Evolutionary conservation across 2,329 filamentous ascomycete species (phyloP).

Genomic region (Apiospora rasikravindrae): DNA sequence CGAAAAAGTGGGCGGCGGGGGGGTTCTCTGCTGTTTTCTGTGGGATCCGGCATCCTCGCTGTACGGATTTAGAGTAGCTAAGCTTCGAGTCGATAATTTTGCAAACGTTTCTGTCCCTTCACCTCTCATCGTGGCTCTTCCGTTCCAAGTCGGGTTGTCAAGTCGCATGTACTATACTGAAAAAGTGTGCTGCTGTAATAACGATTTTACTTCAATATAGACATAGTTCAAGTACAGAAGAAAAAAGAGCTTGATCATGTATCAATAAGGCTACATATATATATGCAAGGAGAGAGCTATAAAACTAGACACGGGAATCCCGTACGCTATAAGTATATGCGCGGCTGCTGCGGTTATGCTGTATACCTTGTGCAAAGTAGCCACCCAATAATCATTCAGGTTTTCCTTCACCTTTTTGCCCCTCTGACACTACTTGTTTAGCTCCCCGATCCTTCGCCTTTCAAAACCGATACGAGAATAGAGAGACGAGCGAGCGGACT

Average conservation of each 20-base stretch:
- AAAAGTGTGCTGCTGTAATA: neutral
- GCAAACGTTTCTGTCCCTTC: neutral
- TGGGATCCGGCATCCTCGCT: neutral
- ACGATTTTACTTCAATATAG: neutral
- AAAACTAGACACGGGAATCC: neutral
- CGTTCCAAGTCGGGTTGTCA: neutral
- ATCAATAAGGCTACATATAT: neutral
- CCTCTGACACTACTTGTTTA: neutral
- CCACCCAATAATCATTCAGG: neutral
- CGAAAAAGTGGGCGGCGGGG: neutral
- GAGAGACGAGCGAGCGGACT: neutral
- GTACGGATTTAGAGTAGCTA: neutral
- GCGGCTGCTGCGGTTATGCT: neutral
- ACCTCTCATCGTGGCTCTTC: neutral
- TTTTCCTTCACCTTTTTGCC: neutral
- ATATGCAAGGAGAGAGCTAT: constrained; percentile 11
- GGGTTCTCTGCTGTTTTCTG: neutral
- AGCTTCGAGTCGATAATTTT: neutral
- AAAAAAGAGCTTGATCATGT: neutral
- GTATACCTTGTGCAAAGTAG: neutral
- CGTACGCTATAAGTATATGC: neutral
- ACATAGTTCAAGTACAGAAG: no score
- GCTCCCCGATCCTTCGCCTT: neutral
- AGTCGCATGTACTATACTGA: neutral
- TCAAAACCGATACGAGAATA: neutral